These are phyloP conservation scores for Chionographis japonica DNA, from an alignment of 106 monocot species.

Conservation along the genomic window DNA sequence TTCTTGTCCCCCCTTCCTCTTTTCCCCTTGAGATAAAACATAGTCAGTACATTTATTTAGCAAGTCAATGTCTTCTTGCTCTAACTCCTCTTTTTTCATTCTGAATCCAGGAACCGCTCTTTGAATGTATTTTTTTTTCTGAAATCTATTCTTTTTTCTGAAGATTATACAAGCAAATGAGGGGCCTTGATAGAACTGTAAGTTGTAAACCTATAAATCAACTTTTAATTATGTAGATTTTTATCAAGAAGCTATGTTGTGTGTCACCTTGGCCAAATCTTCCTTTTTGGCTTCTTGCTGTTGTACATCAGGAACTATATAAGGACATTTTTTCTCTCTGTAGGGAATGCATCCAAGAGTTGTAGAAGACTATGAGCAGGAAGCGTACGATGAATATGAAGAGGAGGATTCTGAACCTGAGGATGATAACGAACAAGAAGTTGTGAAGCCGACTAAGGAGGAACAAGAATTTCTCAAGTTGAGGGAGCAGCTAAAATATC, in stretches of 20 bases:
- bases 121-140: too few species aligned
- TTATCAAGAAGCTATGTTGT: too few species aligned
- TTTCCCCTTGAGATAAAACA: too few species aligned
- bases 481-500: slow-evolving; percentile 32
- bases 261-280: not conserved
- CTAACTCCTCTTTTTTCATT: too few species aligned
- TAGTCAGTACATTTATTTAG: too few species aligned
- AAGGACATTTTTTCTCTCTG: not conserved
- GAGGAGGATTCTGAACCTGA: slow-evolving; percentile 35
- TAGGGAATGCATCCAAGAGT: slow-evolving; percentile 16
- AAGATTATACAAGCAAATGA: not conserved
- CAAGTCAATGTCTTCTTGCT: too few species aligned
- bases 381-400: slow-evolving; percentile 48
- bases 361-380: slow-evolving; percentile 28
- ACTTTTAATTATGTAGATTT: too few species aligned
- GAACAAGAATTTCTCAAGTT: slow-evolving; percentile 40
- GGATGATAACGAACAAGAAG: slow-evolving; percentile 36
- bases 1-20: too few species aligned
- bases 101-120: too few species aligned
- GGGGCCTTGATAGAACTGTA: not conserved
- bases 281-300: not conserved
- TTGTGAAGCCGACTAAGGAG: slow-evolving; percentile 23
- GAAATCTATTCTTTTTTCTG: not conserved
- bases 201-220: not conserved
- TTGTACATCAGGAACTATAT: not conserved